Percentiles rank a stretch among this genome's conserved stretches.
These are phyloP conservation scores for Henckelia pumila DNA, from an alignment of 257 asterid species.

Conservation along the genomic window DNA sequence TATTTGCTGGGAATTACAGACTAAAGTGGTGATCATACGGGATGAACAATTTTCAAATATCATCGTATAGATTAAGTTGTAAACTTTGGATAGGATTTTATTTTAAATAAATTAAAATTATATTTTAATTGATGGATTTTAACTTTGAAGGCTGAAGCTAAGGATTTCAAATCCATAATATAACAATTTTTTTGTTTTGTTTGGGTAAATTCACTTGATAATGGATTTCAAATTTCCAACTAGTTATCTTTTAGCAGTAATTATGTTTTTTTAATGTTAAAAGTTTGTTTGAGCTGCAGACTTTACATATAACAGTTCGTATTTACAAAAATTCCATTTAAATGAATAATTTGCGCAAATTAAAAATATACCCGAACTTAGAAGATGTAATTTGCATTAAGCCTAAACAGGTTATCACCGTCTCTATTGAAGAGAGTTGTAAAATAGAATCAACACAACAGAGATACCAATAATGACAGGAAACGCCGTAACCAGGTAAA, in stretches of 20 bases:
- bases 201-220: no score
- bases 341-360: background rate
- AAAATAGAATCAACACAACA: conserved; percentile 75
- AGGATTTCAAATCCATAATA: no score
- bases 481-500: conserved; percentile 80
- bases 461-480: conserved; percentile 84
- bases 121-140: no score
- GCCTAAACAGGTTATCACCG: background rate
- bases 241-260: no score
- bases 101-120: no score
- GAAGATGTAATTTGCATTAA: background rate
- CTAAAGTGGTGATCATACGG: no score
- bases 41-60: background rate
- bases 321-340: no score
- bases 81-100: background rate
- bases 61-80: background rate
- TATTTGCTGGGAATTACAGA: background rate
- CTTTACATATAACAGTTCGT: background rate
- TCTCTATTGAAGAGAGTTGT: conserved; percentile 71
- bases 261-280: no score
- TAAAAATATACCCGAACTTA: background rate
- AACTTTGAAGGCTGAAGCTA: no score
- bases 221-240: no score
- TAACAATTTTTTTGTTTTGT: no score
- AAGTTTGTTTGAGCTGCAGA: no score